These are phyloP conservation scores for Euphrasia arctica DNA, from an alignment of 305 asterid species.

Conservation along the genomic window DNA sequence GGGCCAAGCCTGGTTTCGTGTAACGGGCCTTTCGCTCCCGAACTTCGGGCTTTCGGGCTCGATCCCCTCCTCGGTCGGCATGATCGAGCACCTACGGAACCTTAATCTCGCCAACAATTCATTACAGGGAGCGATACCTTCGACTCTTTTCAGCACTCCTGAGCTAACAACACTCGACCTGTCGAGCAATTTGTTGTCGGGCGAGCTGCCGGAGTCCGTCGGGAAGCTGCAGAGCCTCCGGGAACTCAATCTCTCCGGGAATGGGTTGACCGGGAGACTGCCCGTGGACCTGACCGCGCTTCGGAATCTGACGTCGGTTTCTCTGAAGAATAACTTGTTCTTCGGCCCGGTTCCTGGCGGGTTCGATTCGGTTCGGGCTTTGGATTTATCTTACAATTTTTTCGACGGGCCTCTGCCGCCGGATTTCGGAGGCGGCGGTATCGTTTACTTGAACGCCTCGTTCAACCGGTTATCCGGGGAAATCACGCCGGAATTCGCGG, in stretches of 20 bases:
- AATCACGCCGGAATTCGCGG: constrained; percentile 50
- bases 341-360: constrained; percentile 54
- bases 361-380: constrained; percentile 39
- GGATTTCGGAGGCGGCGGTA: constrained; percentile 48
- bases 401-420: constrained; percentile 61
- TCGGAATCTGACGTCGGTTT: constrained; percentile 41
- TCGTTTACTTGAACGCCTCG: constrained; percentile 53
- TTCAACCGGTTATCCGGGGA: constrained; percentile 58
- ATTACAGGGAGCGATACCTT: constrained; percentile 63
- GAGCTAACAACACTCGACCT: constrained; percentile 58
- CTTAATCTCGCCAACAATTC: constrained; percentile 70
- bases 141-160: constrained; percentile 42
- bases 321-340: constrained; percentile 58
- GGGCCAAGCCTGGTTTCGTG: constrained; percentile 40
- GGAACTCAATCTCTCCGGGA: constrained; percentile 61
- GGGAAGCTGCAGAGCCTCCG: constrained; percentile 44
- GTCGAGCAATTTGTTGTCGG: constrained; percentile 62
- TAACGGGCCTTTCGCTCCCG: constrained; percentile 57
- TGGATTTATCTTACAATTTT: constrained; percentile 79
- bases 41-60: constrained; percentile 56
- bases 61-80: constrained; percentile 57
- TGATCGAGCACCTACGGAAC: constrained; percentile 46
- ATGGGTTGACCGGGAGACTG: constrained; percentile 48
- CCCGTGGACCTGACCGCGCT: constrained; percentile 47
- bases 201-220: constrained; percentile 50